Base-by-base conservation (phyloP, 139 green algal genomes). In the Helicosporidium sp. region DNA sequence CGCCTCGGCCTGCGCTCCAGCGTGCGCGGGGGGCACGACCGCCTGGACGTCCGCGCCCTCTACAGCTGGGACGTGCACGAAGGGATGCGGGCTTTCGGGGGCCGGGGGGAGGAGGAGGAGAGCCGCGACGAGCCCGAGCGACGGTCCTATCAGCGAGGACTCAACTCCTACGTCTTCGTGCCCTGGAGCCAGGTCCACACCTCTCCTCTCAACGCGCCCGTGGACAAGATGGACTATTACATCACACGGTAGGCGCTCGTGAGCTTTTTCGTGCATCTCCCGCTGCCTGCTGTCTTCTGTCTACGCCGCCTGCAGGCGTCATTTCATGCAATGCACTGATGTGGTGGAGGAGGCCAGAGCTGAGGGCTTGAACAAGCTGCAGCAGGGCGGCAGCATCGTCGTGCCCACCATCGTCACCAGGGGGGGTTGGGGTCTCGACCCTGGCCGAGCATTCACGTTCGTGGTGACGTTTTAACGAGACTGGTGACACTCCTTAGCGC, bases 191-290 rank as follows among this genome's bases (percentile, higher is more conserved):
- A 73, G 1, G 62, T 84, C 13, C 18, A 55, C 18, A 66, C 41
- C 4, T 55, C 29, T n/a, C 5, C 55, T 2, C 41, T 93, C 3
- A 93, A 93, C 58, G 36, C 75, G 52, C 51, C 69, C 2, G 46
- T 77, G 6, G 40, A 49, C n/a, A 44, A 77, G 43, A 85, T 91
- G 80, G 80, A 91, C 48, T 68, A 72, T 20, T 87, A 54, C 24
- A 41, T 84, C 2, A 57, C 77, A 23, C 77, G 77, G 1, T 87
- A 37, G n/a, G 31, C 13, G 31, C 31, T 37, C 10, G 31, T 18
- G 31, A 47, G 42, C 23, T 13, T 37, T 37, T 37, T 37, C 31
- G 10, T 10, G 31, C 10, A 37, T 18, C n/a, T n/a, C n/a, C n/a
- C n/a, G n/a, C n/a, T n/a, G n/a, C n/a, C n/a, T n/a, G n/a, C n/a